Evolutionary conservation across 352 stramenopile genomes (phyloP).

Genomic region (Phytopythium helicoides): DNA sequence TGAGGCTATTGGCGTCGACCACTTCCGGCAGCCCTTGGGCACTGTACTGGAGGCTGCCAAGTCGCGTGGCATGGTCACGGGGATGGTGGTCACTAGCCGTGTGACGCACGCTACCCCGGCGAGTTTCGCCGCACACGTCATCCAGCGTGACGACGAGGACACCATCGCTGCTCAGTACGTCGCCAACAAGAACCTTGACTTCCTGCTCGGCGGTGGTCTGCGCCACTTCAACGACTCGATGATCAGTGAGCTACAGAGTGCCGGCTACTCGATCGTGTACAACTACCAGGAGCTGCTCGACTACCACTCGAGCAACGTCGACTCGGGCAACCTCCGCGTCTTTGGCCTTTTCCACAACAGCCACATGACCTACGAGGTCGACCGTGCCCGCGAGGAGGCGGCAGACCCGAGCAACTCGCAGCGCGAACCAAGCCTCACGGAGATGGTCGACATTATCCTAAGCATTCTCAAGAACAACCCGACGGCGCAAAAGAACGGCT

Average conservation of each 20-base stretch:
- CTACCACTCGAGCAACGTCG: conserved; percentile 48
- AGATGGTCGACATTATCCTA: conserved; percentile 66
- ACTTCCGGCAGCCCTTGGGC: conserved; percentile 48
- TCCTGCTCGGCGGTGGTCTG: conserved; percentile 48
- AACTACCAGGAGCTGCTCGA: conserved; percentile 54
- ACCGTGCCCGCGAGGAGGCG: conserved; percentile 38
- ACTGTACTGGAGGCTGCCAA: conserved; percentile 67
- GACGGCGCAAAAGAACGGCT: conserved; percentile 68
- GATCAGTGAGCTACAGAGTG: conserved; percentile 33
- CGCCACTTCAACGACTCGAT: conserved; percentile 52
- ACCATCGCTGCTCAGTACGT: conserved; percentile 61
- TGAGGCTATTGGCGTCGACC: conserved; percentile 51
- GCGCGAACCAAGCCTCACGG: conserved; percentile 50
- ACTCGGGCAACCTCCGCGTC: conserved; percentile 42
- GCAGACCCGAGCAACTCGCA: conserved; percentile 29
- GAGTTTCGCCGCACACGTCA: conserved; percentile 50
- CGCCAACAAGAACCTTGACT: conserved; percentile 68
- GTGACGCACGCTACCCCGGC: conserved; percentile 63
- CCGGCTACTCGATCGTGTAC: conserved; percentile 47
- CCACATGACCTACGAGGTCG: conserved; percentile 74
- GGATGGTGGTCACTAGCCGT: conserved; percentile 66
- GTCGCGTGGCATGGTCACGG: conserved; percentile 57
- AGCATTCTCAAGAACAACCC: conserved; percentile 65
- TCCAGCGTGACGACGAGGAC: conserved; percentile 50
- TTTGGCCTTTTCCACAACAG: conserved; percentile 59